Conservation (phyloP, 441 rosid genomes). For the Biscutella laevigata region DNA sequence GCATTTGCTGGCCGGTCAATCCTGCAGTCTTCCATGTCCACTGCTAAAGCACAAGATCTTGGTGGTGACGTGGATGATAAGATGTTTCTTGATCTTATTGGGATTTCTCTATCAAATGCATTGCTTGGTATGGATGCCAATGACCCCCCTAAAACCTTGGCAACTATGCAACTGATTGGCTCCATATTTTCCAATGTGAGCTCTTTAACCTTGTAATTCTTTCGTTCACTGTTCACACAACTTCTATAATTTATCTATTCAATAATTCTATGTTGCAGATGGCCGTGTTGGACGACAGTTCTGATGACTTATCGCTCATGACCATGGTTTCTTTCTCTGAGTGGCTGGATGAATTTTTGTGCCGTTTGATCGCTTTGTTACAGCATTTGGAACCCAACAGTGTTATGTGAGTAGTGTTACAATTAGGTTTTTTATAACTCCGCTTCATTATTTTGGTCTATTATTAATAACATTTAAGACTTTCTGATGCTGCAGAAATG, state of each 20-base stretch:
- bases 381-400: conserved; percentile 92
- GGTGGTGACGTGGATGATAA: conserved; percentile 43
- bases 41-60: conserved; percentile 47
- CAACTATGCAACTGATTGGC: conserved; percentile 96
- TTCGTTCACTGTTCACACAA: not conserved
- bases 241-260: conserved; percentile 3
- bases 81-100: conserved; percentile 54
- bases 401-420: conserved; percentile 60
- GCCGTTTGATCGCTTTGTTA: conserved; percentile 83
- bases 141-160: conserved; percentile 98
- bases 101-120: conserved; percentile 85
- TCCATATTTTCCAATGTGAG: conserved; percentile 98
- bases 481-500: conserved; percentile 52
- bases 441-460: conserved; percentile 10
- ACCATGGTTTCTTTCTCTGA: conserved; percentile 78
- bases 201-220: conserved; percentile 17
- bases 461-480: not conserved
- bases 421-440: not conserved
- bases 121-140: conserved; percentile 99
- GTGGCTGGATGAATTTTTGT: conserved; percentile 96
- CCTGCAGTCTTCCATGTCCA: conserved; percentile 62
- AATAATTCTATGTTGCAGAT: conserved; percentile 42
- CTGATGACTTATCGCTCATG: conserved; percentile 58
- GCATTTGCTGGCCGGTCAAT: conserved; percentile 96
- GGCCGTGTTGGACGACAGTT: conserved; percentile 73